Evolutionary conservation across 2,329 filamentous ascomycete species (phyloP), one percentile per base, ranked within the genome.

Genomic region (Colletotrichum destructivum): DNA sequence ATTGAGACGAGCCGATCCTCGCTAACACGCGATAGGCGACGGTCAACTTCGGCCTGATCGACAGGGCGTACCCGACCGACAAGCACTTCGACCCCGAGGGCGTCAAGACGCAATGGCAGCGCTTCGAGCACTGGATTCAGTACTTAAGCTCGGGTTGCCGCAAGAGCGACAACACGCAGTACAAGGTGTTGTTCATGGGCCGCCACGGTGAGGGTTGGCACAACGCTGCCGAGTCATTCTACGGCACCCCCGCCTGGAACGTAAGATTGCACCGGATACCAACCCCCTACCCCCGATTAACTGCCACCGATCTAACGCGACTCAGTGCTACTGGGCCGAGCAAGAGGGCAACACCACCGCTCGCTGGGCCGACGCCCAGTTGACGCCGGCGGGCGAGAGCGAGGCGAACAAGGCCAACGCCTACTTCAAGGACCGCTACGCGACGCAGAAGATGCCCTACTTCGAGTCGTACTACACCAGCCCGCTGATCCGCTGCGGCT

Each of bases 171-270:
- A 85, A 83, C 60, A 85, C 87, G 16, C 82, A 85, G 40, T 94
- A 93, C 83, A 91, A 92, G 76, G 84, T 94, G 12, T 78, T 94
- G 40, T 91, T 91, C 79, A 84, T 93, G 79, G 91, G 89, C 3
- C 89, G 92, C 49, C 92, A 94, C 77, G 92, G 92, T 26, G 88
- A 94, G 80, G 92, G 92, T 15, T 89, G 83, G 75, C 88, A 90
- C 74, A 91, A 90, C 74, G 85, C 85, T 8, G 91, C 91, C 16
- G 90, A 93, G 80, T 83, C 84, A 38, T 91, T 85, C 78, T 93
- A 92, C 75, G 91, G 91, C 57, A 93, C 91, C 0, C 87, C 89
- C 1, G 89, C 88, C 3, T 93, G 91, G 92, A 91, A 93, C 78
- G 89, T 88, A 79, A 75, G 88, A 42, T 82, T 18, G 31, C 15